Percentiles rank a stretch among this genome's conserved stretches.
Evolutionary conservation across 176 grass and related monocot species (phyloP).

Genomic region (Puccinellia tenuiflora): DNA sequence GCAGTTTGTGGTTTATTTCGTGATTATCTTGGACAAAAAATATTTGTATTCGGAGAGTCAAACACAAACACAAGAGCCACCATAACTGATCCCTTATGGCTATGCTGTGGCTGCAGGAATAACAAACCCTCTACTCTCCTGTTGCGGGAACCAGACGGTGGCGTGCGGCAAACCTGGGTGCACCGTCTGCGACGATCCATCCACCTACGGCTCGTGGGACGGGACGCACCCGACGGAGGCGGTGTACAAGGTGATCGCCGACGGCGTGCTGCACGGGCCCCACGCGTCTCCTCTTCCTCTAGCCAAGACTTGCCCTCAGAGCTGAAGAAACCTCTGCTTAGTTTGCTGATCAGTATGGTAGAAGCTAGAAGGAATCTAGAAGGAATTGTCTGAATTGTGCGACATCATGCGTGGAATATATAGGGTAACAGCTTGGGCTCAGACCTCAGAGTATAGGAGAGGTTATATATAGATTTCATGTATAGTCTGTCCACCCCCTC

Average conservation of each 20-base stretch:
- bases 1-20: too few relatives aligned
- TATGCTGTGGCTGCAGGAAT: constrained; percentile 27
- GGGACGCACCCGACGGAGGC: constrained; percentile 68
- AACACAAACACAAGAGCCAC: too few relatives aligned
- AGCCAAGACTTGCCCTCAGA: constrained; percentile 23
- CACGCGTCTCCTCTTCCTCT: constrained; percentile 35
- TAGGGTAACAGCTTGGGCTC: neutral
- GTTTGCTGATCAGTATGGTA: neutral
- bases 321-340: neutral
- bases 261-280: constrained; percentile 40
- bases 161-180: constrained; percentile 20
- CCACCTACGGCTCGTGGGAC: constrained; percentile 48
- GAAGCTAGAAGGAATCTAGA: neutral
- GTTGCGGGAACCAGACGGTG: constrained; percentile 46
- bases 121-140: constrained; percentile 10
- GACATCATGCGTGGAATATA: neutral
- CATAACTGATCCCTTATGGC: neutral
- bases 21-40: too few relatives aligned
- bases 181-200: constrained; percentile 46
- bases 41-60: too few relatives aligned
- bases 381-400: neutral
- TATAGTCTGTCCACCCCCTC: neutral
- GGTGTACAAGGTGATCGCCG: constrained; percentile 48
- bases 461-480: neutral
- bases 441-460: neutral